Evolutionary conservation across 306 rosid species (phyloP).

Genomic region (Trifolium repens): DNA sequence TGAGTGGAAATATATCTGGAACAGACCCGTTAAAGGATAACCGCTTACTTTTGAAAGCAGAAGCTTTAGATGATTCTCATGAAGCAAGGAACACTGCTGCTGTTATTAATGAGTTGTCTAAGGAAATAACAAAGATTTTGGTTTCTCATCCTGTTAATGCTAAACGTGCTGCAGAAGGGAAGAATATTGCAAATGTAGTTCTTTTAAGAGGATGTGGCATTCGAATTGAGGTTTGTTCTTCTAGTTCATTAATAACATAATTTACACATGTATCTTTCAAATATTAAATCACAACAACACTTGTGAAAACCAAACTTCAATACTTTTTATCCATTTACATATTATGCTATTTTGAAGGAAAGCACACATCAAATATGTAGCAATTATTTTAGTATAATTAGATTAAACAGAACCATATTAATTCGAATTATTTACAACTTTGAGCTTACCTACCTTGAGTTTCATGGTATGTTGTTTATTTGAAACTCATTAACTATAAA

Average conservation of each 20-base stretch:
- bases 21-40: slow-evolving; percentile 94
- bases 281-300: not conserved
- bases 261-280: slow-evolving; percentile 30
- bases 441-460: not conserved
- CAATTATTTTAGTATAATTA: slow-evolving; percentile 6
- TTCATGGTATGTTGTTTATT: not conserved
- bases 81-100: slow-evolving; percentile 86
- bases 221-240: slow-evolving; percentile 81
- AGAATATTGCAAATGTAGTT: slow-evolving; percentile 86
- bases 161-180: slow-evolving; percentile 83
- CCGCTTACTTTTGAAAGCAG: slow-evolving; percentile 87
- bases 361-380: slow-evolving; percentile 1
- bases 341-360: slow-evolving; percentile 15
- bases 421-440: no score
- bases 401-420: not conserved
- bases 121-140: slow-evolving; percentile 84
- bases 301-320: slow-evolving; percentile 9
- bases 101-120: slow-evolving; percentile 85
- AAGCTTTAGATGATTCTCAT: slow-evolving; percentile 78
- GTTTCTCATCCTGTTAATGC: slow-evolving; percentile 86
- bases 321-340: slow-evolving; percentile 23
- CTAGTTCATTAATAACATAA: slow-evolving; percentile 27
- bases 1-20: slow-evolving; percentile 97
- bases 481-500: not conserved
- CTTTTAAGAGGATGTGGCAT: slow-evolving; percentile 95